Conservation (phyloP, 2,329 filamentous ascomycete species). For the Alternaria metachromatica region DNA sequence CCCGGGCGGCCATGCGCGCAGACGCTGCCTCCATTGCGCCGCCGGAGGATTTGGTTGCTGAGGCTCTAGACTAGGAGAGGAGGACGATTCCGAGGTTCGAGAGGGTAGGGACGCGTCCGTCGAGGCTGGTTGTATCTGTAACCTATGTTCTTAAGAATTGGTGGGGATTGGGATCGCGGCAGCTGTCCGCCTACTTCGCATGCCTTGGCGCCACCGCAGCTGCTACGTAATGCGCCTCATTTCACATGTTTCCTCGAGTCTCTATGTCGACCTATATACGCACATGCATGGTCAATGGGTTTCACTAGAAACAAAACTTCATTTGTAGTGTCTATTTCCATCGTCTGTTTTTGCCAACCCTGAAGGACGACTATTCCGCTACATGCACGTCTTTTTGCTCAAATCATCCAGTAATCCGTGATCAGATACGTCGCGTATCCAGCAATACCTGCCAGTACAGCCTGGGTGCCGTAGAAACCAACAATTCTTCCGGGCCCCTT, state of each 20-base stretch:
- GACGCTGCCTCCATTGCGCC: slow-evolving; percentile 84
- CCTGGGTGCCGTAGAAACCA: slow-evolving; percentile 43
- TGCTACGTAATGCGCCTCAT: slow-evolving; percentile 23
- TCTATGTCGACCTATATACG: not conserved
- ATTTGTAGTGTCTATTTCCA: not conserved
- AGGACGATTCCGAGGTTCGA: not conserved
- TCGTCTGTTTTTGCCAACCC: not conserved
- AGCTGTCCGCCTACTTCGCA: slow-evolving; percentile 6
- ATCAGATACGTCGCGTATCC: slow-evolving; percentile 43
- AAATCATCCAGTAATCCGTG: slow-evolving; percentile 39
- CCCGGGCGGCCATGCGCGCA: slow-evolving; percentile 91
- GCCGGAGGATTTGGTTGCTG: slow-evolving; percentile 9
- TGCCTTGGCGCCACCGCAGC: slow-evolving; percentile 23
- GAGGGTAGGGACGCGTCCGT: slow-evolving; percentile 2
- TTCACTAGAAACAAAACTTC: not conserved
- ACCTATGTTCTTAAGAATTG: slow-evolving; percentile 18
- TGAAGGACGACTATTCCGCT: not conserved
- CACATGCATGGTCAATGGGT: not conserved
- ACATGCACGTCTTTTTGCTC: not conserved
- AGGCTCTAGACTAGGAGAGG: not conserved
- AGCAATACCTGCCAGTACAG: slow-evolving; percentile 32
- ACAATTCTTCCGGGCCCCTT: slow-evolving; percentile 31
- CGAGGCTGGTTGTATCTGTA: slow-evolving; percentile 11
- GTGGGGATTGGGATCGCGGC: slow-evolving; percentile 19
- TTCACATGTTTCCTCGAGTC: slow-evolving; percentile 4